Percentiles rank a stretch among this genome's conserved stretches.
phyloP scores from a whole-genome alignment of 768 basidiomycete species.

The Mycena maculata region DNA sequence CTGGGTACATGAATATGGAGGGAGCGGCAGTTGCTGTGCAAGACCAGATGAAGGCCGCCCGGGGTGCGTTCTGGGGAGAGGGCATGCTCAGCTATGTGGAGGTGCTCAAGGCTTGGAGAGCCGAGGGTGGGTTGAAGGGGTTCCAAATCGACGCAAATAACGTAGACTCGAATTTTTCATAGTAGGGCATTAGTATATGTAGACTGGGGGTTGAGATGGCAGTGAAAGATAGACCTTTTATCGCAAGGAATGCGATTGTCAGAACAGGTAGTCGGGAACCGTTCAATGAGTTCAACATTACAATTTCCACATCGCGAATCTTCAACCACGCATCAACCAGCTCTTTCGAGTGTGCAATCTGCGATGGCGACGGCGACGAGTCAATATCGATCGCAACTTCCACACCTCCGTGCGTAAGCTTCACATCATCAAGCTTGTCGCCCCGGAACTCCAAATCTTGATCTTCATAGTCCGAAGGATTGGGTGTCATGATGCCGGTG shows the following conservation, averaged over 20 bases:
- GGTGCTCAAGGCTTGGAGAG: conserved; percentile 8
- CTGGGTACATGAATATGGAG: conserved; percentile 21
- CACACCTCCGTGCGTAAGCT: not conserved
- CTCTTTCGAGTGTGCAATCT: conserved; percentile 12
- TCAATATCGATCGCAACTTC: too few species aligned
- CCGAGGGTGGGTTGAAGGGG: conserved; percentile 16
- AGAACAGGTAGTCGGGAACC: too few species aligned
- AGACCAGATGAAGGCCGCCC: conserved; percentile 17
- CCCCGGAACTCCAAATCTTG: not conserved
- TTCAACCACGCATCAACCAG: conserved; percentile 18
- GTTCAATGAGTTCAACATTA: too few species aligned
- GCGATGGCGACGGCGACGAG: conserved; percentile 1
- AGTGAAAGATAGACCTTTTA: too few species aligned
- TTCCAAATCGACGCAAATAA: not conserved
- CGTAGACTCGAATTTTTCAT: too few species aligned
- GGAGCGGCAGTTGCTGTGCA: not conserved
- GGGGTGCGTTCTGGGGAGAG: conserved; percentile 23
- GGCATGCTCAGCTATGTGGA: conserved; percentile 10
- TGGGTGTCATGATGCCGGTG: conserved; percentile 14
- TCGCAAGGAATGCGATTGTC: too few species aligned
- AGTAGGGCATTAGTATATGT: too few species aligned
- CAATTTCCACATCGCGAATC: not conserved
- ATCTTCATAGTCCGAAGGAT: conserved; percentile 15
- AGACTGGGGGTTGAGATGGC: too few species aligned
- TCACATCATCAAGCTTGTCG: not conserved